These are phyloP conservation scores for Phytophthora vignae DNA, from an alignment of 352 stramenopile species.

Conservation along the genomic window DNA sequence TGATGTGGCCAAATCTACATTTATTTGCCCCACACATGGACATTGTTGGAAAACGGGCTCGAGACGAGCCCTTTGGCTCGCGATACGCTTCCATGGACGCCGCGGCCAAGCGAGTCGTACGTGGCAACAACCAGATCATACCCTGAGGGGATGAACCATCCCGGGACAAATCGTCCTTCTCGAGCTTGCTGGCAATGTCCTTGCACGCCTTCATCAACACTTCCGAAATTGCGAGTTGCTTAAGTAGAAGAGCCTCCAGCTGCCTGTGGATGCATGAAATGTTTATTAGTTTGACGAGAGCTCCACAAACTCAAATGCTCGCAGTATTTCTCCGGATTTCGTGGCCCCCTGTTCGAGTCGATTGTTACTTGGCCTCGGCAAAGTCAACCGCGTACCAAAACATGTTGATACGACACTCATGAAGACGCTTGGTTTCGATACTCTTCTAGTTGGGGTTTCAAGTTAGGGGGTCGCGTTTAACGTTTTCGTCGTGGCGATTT, in stretches of 20 bases:
- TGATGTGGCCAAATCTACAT: too few species aligned
- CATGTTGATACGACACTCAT: too few species aligned
- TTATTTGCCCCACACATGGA: too few species aligned
- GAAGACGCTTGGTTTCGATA: too few species aligned
- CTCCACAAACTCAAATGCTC: constrained; percentile 11
- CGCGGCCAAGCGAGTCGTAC: constrained; percentile 1
- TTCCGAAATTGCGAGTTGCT: too few species aligned
- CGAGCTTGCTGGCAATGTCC: constrained; percentile 8
- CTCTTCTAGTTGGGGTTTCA: too few species aligned
- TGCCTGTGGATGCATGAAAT: constrained; percentile 22
- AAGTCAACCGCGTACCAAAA: too few species aligned
- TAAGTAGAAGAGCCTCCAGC: too few species aligned
- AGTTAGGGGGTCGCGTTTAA: too few species aligned
- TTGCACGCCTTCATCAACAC: constrained; percentile 9
- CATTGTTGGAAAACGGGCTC: too few species aligned
- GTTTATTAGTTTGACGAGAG: constrained; percentile 30
- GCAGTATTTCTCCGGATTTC: not conserved
- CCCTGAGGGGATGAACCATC: constrained; percentile 26
- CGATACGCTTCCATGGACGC: constrained; percentile 13
- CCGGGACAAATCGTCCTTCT: not conserved
- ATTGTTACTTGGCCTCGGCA: constrained; percentile 75
- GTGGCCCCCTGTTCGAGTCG: not conserved
- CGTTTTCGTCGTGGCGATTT: too few species aligned
- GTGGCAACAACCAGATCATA: constrained; percentile 21
- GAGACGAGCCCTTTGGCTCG: constrained; percentile 21